Conservation (phyloP, 768 basidiomycete species). For the Russula vinacea region DNA sequence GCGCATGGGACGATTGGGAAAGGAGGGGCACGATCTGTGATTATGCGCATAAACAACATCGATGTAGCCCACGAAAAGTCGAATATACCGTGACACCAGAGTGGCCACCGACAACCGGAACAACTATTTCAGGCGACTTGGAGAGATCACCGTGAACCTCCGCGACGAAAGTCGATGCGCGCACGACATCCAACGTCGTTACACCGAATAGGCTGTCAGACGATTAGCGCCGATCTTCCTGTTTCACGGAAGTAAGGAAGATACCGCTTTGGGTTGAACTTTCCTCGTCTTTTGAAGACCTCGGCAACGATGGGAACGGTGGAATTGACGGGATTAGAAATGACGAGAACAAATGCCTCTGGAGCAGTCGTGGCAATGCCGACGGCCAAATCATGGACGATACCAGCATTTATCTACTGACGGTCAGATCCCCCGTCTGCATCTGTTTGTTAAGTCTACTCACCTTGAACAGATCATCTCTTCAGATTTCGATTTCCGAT, state of each 20-base stretch:
- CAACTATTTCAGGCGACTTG: conserved; percentile 58
- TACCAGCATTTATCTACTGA: conserved; percentile 91
- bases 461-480: conserved; percentile 96
- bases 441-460: conserved; percentile 19
- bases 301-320: conserved; percentile 97
- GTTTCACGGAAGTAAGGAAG: conserved; percentile 23
- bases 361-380: conserved; percentile 82
- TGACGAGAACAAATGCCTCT: conserved; percentile 91
- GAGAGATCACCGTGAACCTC: conserved; percentile 66
- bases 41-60: neutral
- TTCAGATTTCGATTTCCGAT: conserved; percentile 36
- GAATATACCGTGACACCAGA: conserved; percentile 77
- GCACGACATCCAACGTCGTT: conserved; percentile 95
- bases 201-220: conserved; percentile 87
- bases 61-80: neutral
- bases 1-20: conserved; percentile 80
- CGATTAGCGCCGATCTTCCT: conserved; percentile 8
- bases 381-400: conserved; percentile 88
- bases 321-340: conserved; percentile 99
- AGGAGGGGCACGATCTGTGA: conserved; percentile 85
- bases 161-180: conserved; percentile 93
- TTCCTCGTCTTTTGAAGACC: conserved; percentile 88
- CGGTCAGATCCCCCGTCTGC: conserved; percentile 17
- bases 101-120: conserved; percentile 95
- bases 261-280: conserved; percentile 89